Evolutionary conservation across 2,329 filamentous ascomycete species (phyloP).

Genomic region (Aureobasidium pullulans): DNA sequence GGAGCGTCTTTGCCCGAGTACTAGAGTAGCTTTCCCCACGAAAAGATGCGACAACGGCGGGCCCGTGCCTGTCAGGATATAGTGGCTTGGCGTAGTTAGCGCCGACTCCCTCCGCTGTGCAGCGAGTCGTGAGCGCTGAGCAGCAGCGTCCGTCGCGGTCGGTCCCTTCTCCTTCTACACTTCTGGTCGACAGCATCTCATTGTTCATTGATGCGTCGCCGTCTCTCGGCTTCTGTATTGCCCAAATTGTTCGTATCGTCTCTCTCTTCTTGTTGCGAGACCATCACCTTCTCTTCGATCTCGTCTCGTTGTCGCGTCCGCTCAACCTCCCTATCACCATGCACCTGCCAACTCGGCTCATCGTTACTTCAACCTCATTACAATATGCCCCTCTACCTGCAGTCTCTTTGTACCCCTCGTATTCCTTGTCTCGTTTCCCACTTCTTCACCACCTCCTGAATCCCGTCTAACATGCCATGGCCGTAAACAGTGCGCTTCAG

Average conservation of each 20-base stretch:
- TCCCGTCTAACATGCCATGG: slow-evolving; percentile 13
- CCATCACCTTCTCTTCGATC: background rate
- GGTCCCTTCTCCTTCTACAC: background rate
- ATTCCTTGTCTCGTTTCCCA: slow-evolving; percentile 1
- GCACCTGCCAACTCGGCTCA: slow-evolving; percentile 15
- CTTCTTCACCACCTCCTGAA: background rate
- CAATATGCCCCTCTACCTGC: slow-evolving; percentile 2
- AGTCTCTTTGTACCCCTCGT: slow-evolving; percentile 20
- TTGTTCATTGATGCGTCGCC: slow-evolving; percentile 10
- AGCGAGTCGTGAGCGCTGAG: background rate
- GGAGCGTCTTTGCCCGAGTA: background rate
- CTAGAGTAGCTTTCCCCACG: background rate
- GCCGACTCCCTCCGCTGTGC: background rate
- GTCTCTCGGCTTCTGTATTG: background rate
- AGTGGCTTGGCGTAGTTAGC: background rate
- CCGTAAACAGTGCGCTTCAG: background rate
- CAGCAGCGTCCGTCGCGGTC: background rate
- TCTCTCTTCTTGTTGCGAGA: slow-evolving; percentile 11
- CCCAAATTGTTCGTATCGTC: slow-evolving; percentile 17
- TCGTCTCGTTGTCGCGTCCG: slow-evolving; percentile 17
- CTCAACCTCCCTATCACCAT: slow-evolving; percentile 20
- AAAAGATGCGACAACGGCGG: background rate
- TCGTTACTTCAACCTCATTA: slow-evolving; percentile 16
- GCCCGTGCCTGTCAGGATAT: background rate
- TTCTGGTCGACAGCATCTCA: slow-evolving; percentile 7